Conservation (phyloP, 2,329 filamentous ascomycete species). For the Zymoseptoria crescenta region DNA sequence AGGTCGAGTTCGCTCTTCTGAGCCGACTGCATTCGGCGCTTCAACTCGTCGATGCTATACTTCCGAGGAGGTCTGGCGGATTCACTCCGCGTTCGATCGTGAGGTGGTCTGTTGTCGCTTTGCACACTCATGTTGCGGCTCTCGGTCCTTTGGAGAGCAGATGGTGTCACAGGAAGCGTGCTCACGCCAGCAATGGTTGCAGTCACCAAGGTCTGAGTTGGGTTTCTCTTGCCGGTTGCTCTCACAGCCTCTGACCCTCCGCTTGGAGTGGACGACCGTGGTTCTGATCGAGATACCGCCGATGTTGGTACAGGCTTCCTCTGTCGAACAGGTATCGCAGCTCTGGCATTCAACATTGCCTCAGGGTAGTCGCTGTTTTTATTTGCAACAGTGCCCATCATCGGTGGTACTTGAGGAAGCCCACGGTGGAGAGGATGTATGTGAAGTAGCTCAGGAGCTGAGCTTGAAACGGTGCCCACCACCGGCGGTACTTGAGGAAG, state of each 20-base stretch:
- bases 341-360: background rate
- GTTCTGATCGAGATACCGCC: background rate
- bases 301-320: background rate
- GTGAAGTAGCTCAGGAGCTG: too few species aligned
- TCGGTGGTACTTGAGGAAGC: too few species aligned
- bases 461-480: background rate
- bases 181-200: background rate
- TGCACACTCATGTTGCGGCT: background rate
- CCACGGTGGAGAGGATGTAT: too few species aligned
- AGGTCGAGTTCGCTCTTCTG: background rate
- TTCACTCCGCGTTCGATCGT: background rate
- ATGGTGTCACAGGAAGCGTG: background rate
- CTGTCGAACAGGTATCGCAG: background rate
- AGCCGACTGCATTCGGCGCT: constrained; percentile 3
- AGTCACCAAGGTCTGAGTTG: background rate
- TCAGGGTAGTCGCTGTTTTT: background rate
- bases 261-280: background rate
- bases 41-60: constrained; percentile 14
- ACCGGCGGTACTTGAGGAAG: background rate
- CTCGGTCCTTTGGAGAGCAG: background rate
- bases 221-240: background rate
- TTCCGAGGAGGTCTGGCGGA: constrained; percentile 2
- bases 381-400: background rate
- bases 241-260: background rate
- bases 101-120: background rate